Evolutionary conservation across 2,329 filamentous ascomycete genomes (phyloP).

Genomic region (Alternaria metachromatica): DNA sequence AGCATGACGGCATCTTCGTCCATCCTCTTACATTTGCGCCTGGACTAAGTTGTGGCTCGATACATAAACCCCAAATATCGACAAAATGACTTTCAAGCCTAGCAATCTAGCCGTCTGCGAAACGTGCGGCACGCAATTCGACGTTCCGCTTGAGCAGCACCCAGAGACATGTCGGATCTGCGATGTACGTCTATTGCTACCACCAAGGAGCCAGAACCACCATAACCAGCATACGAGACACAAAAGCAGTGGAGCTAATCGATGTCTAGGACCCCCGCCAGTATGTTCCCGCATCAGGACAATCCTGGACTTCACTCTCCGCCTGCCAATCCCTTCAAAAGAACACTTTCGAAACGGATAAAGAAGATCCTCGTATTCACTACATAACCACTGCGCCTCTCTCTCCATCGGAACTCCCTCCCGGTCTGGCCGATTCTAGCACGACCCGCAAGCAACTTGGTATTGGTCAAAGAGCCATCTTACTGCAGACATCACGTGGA

Average conservation of each 20-base stretch:
- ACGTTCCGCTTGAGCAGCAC: slow-evolving; percentile 56
- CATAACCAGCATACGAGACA: not conserved
- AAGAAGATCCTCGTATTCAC: slow-evolving; percentile 53
- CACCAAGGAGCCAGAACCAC: not conserved
- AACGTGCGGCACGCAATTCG: slow-evolving; percentile 75
- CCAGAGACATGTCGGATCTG: slow-evolving; percentile 71
- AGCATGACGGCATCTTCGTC: slow-evolving; percentile 1
- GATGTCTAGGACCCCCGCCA: slow-evolving; percentile 64
- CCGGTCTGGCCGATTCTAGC: slow-evolving; percentile 46
- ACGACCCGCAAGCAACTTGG: slow-evolving; percentile 59
- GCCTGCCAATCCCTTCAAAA: slow-evolving; percentile 53
- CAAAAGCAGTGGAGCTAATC: slow-evolving; percentile 6
- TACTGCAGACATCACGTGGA: slow-evolving; percentile 69
- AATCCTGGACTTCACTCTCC: slow-evolving; percentile 69
- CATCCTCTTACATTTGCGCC: not conserved
- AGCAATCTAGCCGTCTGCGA: slow-evolving; percentile 65
- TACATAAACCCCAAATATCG: not conserved
- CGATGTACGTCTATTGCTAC: slow-evolving; percentile 61
- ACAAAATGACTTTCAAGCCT: slow-evolving; percentile 37
- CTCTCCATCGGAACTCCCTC: slow-evolving; percentile 24
- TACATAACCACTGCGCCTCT: slow-evolving; percentile 53
- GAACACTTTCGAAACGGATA: slow-evolving; percentile 62
- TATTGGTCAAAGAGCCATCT: slow-evolving; percentile 77
- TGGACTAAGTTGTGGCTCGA: not conserved
- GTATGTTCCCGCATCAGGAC: slow-evolving; percentile 69